phyloP scores from a whole-genome alignment of 768 basidiomycete genomes.

The Exidia glandulosa region DNA sequence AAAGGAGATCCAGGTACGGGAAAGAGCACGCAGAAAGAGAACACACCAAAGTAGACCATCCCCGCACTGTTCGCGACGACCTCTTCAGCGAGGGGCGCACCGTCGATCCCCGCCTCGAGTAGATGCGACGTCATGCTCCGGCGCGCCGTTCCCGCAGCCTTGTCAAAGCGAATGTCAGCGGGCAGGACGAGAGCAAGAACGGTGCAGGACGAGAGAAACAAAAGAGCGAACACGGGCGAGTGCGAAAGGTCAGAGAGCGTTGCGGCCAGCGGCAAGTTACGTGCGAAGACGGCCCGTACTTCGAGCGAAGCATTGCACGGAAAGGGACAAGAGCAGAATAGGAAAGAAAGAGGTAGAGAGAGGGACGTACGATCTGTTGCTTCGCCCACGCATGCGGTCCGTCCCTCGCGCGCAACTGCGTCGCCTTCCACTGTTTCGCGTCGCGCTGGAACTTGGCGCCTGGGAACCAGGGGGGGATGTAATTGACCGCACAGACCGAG shows the following conservation, averaged over 20 bases:
- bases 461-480: slow-evolving; percentile 27
- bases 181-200: slow-evolving; percentile 20
- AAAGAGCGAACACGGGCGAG: no score
- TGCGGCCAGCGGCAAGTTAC: no score
- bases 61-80: not conserved
- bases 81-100: not conserved
- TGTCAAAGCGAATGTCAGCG: slow-evolving; percentile 18
- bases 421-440: slow-evolving; percentile 14
- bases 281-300: no score
- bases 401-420: slow-evolving; percentile 4
- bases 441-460: slow-evolving; percentile 23
- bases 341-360: slow-evolving; percentile 1
- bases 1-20: not conserved
- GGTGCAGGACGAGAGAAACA: slow-evolving; percentile 28
- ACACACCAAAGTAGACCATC: not conserved
- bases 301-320: no score
- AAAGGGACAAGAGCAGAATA: slow-evolving; percentile 21
- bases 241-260: no score
- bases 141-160: slow-evolving; percentile 11
- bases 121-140: not conserved
- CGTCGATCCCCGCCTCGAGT: not conserved
- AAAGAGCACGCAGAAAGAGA: not conserved
- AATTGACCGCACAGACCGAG: slow-evolving; percentile 16
- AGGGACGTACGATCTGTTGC: not conserved
- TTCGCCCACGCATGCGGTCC: slow-evolving; percentile 47